Evolutionary conservation across 768 basidiomycete species (phyloP), one percentile per base, ranked within the genome.

Genomic region (Lentinula detonsa): DNA sequence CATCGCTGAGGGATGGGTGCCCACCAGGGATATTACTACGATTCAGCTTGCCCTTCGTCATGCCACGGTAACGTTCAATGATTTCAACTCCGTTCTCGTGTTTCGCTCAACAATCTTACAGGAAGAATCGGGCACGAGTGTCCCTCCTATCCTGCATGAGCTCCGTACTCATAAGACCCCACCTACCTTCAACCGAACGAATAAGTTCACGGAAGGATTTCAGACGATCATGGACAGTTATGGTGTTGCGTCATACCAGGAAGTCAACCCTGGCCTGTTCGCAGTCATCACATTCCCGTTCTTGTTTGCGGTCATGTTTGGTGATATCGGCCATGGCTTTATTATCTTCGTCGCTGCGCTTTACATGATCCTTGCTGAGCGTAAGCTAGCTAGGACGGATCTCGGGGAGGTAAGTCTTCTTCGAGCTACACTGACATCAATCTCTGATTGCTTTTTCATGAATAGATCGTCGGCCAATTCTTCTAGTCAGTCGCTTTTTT

Each of bases 241-340:
- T 70, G 97, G 96, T 68, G 86, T 93, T 56, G 91, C 94, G 13
- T 87, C 85, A 1, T 98, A 99, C 71, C 92, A 98, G 71, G 97
- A 99, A 74, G 87, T 95, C 71, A 98, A 98, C 71, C 96, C 97
- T 18, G 97, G 95, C 58, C 75, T 98, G 33, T 96, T 96, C 73
- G 93, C 93, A 0, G 78, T 92, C 65, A 78, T 90, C 66, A 97
- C 95, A 1, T 97, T 97, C 85, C 97, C 97, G 0, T 98, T 99
- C 85, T 75, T 99, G 65, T 99, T 98, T 68, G 96, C 94, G 4
- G 93, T 99, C 76, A 99, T 99, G 97, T 99, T 99, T 71, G 97
- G 97, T 68, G 97, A 99, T 74, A 91, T 98, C 69, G 97, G 97
- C 3, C 97, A 99, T 74, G 97, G 94, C 34, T 77, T 85, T 62